Evolutionary conservation across 2,329 filamentous ascomycete species (phyloP).

Genomic region (Colletotrichum zoysiae): DNA sequence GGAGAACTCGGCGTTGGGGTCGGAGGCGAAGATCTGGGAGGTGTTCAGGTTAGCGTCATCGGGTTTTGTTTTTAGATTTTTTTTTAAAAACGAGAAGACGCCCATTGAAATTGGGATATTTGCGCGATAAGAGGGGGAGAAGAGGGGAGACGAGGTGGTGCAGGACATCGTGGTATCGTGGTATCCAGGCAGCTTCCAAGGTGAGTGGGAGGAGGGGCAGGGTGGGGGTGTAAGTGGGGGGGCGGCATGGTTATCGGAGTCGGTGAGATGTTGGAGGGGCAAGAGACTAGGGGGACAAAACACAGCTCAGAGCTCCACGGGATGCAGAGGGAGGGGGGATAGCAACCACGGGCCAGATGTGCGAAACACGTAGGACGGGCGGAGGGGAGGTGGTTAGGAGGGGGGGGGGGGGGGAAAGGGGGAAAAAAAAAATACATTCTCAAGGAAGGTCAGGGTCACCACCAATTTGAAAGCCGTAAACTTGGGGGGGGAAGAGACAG

Average conservation of each 20-base stretch:
- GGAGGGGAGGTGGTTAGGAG: too few species aligned
- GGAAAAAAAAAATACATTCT: too few species aligned
- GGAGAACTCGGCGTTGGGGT: slow-evolving; percentile 77
- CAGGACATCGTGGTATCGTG: slow-evolving; percentile 18
- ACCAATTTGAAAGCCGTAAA: slow-evolving; percentile 47
- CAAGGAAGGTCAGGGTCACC: slow-evolving; percentile 44
- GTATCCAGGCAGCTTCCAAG: not conserved
- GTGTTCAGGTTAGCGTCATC: slow-evolving; percentile 18
- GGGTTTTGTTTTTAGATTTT: not conserved
- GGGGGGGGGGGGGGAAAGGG: too few species aligned
- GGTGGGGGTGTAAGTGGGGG: slow-evolving; percentile 27
- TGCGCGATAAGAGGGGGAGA: slow-evolving; percentile 6
- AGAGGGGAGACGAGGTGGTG: not conserved
- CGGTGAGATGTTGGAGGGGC: slow-evolving; percentile 31
- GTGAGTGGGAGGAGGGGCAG: slow-evolving; percentile 21
- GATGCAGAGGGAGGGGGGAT: slow-evolving; percentile 5
- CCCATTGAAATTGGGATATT: not conserved
- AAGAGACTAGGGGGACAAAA: not conserved
- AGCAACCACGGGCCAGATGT: not conserved
- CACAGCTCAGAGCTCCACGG: slow-evolving; percentile 13
- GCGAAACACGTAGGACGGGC: not conserved
- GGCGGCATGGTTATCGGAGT: slow-evolving; percentile 28
- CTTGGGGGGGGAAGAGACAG: slow-evolving; percentile 38
- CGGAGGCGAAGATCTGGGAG: slow-evolving; percentile 78
- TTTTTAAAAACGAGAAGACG: not conserved